Conservation (phyloP, 179 eudicot species). For the Carnegiea gigantea region DNA sequence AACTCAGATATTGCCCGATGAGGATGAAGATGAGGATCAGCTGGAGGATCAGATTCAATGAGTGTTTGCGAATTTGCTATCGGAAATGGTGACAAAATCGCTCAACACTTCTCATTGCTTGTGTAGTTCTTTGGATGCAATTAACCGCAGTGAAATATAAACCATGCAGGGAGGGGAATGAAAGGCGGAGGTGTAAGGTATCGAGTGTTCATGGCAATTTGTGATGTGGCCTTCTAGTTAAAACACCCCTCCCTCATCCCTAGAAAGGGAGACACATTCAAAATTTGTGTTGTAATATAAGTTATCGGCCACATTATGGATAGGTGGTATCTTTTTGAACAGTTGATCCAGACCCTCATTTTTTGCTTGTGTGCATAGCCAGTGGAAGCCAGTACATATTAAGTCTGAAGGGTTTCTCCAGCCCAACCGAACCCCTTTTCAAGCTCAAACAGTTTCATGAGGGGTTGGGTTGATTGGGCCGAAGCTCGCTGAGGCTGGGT, state of each 20-base stretch:
- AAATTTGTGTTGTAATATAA: slow-evolving; percentile 14
- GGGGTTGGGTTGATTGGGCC: too few species aligned
- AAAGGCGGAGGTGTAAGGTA: not conserved
- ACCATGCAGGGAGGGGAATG: not conserved
- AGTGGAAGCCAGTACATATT: not conserved
- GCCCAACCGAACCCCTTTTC: too few species aligned
- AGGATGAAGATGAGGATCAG: slow-evolving; percentile 55
- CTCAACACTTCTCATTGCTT: not conserved
- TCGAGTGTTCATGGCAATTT: not conserved
- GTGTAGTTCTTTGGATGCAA: not conserved
- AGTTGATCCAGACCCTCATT: not conserved
- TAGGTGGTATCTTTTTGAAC: not conserved
- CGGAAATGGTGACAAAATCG: not conserved
- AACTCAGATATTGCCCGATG: slow-evolving; percentile 69
- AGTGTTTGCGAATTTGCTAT: not conserved
- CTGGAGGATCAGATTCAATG: slow-evolving; percentile 19
- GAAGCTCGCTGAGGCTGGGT: too few species aligned
- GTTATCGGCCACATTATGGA: slow-evolving; percentile 1
- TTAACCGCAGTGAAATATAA: not conserved
- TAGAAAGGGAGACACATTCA: not conserved
- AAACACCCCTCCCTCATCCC: not conserved
- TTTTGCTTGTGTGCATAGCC: slow-evolving; percentile 4
- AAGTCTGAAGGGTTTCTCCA: too few species aligned
- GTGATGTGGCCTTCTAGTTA: not conserved
- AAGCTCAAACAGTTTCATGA: too few species aligned